Evolutionary conservation across 2,329 filamentous ascomycete genomes (phyloP).

Genomic region (Diaporthe humulicola): DNA sequence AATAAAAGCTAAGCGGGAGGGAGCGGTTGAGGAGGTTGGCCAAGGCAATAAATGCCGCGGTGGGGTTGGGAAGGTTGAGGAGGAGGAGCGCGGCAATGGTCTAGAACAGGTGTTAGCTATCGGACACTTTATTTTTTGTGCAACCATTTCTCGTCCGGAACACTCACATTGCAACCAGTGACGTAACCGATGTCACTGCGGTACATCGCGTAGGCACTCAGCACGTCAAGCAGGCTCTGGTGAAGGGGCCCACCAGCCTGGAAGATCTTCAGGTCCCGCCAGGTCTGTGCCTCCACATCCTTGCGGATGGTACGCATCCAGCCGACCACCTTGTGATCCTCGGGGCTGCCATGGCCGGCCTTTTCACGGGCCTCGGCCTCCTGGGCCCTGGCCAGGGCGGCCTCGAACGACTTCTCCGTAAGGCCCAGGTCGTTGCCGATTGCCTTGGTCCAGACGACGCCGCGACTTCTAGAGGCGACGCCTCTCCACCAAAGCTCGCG

Average conservation of each 20-base stretch:
- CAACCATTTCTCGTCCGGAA: constrained; percentile 16
- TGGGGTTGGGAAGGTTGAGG: constrained; percentile 75
- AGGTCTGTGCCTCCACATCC: constrained; percentile 75
- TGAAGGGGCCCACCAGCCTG: constrained; percentile 76
- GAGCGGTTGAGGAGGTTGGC: constrained; percentile 84
- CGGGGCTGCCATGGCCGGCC: constrained; percentile 62
- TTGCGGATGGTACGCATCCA: constrained; percentile 75
- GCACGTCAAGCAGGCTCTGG: constrained; percentile 76
- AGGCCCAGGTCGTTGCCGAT: constrained; percentile 81
- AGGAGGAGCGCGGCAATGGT: constrained; percentile 81
- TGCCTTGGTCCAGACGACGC: constrained; percentile 77
- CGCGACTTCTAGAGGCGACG: constrained; percentile 78
- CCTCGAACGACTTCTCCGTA: constrained; percentile 75
- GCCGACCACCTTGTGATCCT: constrained; percentile 67
- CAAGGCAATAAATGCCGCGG: constrained; percentile 77
- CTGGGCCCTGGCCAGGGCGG: constrained; percentile 76
- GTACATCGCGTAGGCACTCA: constrained; percentile 86
- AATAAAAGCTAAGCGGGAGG: constrained; percentile 81
- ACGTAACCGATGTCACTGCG: constrained; percentile 85
- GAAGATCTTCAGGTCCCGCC: constrained; percentile 81
- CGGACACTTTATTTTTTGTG: constrained; percentile 40
- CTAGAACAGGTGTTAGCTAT: constrained; percentile 53
- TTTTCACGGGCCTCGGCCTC: constrained; percentile 71
- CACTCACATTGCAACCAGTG: constrained; percentile 78
- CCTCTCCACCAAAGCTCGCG: constrained; percentile 88